Evolutionary conservation across 345 rosid species (phyloP), one percentile per base, ranked within the genome.

Genomic region (Rhodomyrtus tomentosa): DNA sequence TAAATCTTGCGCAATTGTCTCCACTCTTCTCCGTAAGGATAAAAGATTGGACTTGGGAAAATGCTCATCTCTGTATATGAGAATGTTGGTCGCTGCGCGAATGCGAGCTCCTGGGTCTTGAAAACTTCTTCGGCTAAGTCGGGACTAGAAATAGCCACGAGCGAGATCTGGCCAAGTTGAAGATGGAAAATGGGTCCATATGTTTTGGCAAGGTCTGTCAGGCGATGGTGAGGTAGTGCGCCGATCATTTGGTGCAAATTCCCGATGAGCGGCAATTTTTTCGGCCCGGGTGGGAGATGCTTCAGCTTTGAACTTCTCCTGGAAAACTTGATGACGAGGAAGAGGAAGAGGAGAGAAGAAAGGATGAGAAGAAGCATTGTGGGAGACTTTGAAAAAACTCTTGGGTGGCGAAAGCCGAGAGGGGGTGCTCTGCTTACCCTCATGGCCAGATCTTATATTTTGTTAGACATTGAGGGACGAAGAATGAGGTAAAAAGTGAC

Each of bases 1-100:
- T 82, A 38, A n/a, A 36, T 51, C 82, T 87, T 87, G 29, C 82
- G 55, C 42, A 48, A 76, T 54, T 90, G 85, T 80, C 90, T 87
- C 89, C 87, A 87, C 7, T 84, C 85, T 38, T 88, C 88, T 2
- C 88, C 89, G 8, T 84, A 88, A 2, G 89, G 89, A 48, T 82
- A 52, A 48, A 85, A 90, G 1, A 36, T 84, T 0, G 87, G 6
- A 55, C 88, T 87, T 2, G 0, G 32, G 85, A 87, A 80, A 20
- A 85, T 84, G 18, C 83, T 85, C 42, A 84, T 29, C 29, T 85
- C 21, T 25, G 58, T n/a, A 5, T 84, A n/a, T 21, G 85, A 80
- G 13, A 82, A 79, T 10, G 27, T 36, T 13, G 85, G 87, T 13
- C 84, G 27, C 4, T 25, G 32, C 7, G 74, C 36, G 55, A 86